A percentile compares a stretch with the other conserved stretches of the same genome.
Evolutionary conservation across 331 rosid genomes (phyloP).

Genomic region (Quercus lobata): DNA sequence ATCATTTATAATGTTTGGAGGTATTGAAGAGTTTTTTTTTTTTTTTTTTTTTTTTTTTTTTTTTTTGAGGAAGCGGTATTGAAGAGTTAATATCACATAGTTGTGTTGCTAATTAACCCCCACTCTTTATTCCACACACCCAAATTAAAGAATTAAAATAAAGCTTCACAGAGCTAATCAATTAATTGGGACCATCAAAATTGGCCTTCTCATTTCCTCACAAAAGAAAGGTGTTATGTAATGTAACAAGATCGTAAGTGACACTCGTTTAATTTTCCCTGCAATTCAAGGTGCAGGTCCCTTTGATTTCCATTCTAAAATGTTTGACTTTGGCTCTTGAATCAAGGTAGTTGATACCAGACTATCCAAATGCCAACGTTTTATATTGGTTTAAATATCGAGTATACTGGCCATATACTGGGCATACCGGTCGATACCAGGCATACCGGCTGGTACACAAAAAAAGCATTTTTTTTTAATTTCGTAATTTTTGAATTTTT

Average conservation of each 20-base stretch:
- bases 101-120: not conserved
- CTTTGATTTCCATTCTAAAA: not conserved
- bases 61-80: too few species aligned
- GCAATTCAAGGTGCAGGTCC: not conserved
- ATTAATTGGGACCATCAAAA: too few species aligned
- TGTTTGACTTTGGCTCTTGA: not conserved
- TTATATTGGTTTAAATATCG: fast-evolving
- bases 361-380: fast-evolving
- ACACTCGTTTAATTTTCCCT: not conserved
- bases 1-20: not conserved
- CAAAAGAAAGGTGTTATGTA: not conserved
- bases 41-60: too few species aligned
- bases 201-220: not conserved
- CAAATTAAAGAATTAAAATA: too few species aligned
- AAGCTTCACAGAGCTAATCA: too few species aligned
- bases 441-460: too few species aligned
- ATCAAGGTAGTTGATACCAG: too few species aligned
- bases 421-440: fast-evolving
- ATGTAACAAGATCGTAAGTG: not conserved
- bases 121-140: not conserved
- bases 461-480: too few species aligned
- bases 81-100: not conserved
- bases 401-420: fast-evolving
- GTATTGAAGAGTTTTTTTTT: not conserved
- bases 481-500: too few species aligned